A percentile compares a stretch with the other conserved stretches of the same genome.
phyloP scores from a whole-genome alignment of 1,284 basidiomycete species.

The Leccinum angustisporum region DNA sequence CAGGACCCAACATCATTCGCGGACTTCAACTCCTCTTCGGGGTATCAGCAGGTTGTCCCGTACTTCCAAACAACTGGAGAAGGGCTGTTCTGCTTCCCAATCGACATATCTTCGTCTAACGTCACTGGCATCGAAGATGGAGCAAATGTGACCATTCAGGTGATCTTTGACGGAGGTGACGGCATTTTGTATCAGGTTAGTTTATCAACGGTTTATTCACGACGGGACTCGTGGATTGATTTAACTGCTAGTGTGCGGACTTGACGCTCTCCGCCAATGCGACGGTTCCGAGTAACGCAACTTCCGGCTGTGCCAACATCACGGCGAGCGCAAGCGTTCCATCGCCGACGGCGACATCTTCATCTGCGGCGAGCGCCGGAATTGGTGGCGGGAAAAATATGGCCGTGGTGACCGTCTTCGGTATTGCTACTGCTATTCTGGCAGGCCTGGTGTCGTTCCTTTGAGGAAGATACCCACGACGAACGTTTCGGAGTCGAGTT shows the following conservation, averaged over 20 bases:
- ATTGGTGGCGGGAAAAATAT: constrained; percentile 18
- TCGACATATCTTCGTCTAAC: constrained; percentile 46
- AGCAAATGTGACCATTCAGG: constrained; percentile 48
- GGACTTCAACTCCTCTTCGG: constrained; percentile 48
- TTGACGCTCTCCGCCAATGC: constrained; percentile 28
- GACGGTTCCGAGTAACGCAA: constrained; percentile 28
- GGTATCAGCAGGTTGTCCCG: constrained; percentile 39
- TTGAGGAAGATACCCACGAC: constrained; percentile 9
- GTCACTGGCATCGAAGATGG: constrained; percentile 48
- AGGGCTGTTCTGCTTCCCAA: constrained; percentile 53
- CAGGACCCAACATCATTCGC: constrained; percentile 52
- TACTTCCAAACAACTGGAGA: constrained; percentile 45
- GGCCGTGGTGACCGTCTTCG: neutral
- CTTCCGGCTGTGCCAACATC: constrained; percentile 24
- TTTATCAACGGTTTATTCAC: neutral
- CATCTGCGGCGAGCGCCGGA: neutral
- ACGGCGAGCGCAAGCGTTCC: constrained; percentile 14
- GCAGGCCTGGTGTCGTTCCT: constrained; percentile 7
- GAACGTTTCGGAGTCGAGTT: neutral
- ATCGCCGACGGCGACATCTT: constrained; percentile 16
- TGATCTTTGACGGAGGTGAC: constrained; percentile 52
- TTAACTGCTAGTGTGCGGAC: constrained; percentile 29
- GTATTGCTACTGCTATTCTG: constrained; percentile 9
- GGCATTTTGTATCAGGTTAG: constrained; percentile 53
- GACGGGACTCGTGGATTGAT: neutral